These are phyloP conservation scores for Bimuria novae-zelandiae DNA, from an alignment of 2,329 filamentous ascomycete genomes.

Conservation along the genomic window DNA sequence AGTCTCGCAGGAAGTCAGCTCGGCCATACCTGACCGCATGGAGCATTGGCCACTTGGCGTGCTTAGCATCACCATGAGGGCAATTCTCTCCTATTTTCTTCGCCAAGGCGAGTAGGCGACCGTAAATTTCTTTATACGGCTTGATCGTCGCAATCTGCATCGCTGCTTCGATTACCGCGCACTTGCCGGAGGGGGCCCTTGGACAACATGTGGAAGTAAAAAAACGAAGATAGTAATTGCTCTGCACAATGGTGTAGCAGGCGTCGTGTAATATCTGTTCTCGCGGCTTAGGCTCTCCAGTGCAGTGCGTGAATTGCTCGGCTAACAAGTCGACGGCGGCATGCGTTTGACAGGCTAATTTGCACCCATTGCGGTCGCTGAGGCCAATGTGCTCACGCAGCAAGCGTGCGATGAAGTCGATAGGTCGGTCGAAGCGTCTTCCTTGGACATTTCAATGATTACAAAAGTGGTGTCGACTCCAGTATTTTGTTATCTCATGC, in stretches of 20 bases:
- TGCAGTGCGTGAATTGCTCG: not conserved
- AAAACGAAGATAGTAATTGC: not conserved
- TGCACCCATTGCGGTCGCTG: not conserved
- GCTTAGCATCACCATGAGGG: not conserved
- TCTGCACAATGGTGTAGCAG: not conserved
- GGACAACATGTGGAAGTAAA: not conserved
- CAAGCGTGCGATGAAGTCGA: not conserved
- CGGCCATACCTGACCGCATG: not conserved
- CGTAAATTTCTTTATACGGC: not conserved
- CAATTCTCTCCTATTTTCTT: not conserved
- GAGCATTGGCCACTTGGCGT: not conserved
- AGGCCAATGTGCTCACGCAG: not conserved
- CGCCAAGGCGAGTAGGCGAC: not conserved
- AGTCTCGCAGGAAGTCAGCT: not conserved
- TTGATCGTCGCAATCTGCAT: not conserved
- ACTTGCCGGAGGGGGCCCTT: not conserved
- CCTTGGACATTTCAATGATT: not conserved
- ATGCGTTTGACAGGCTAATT: constrained; percentile 2
- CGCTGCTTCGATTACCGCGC: not conserved
- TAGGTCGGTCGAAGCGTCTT: not conserved
- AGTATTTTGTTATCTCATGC: not conserved
- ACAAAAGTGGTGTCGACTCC: not conserved
- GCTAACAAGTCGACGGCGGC: constrained; percentile 1
- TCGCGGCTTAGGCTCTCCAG: not conserved
- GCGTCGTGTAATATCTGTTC: not conserved